These are phyloP conservation scores for Xylariaceae sp. DNA, from an alignment of 2,329 filamentous ascomycete genomes.

Conservation along the genomic window DNA sequence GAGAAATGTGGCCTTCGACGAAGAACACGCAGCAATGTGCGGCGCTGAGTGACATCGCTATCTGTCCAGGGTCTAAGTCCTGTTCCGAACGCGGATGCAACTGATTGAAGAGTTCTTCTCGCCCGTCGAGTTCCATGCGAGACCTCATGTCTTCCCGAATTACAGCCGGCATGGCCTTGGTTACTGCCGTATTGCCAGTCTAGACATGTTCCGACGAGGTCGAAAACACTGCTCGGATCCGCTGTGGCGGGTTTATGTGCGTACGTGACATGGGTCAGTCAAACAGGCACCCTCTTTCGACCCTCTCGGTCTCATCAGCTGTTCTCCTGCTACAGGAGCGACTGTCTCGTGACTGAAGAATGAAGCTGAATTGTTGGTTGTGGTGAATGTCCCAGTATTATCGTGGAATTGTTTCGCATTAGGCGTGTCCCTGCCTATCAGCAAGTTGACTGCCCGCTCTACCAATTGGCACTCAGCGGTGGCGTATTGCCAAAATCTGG, in stretches of 20 bases:
- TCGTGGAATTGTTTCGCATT: too few species aligned
- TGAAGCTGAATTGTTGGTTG: too few species aligned
- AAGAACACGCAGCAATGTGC: constrained; percentile 33
- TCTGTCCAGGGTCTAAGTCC: constrained; percentile 29
- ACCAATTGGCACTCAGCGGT: not conserved
- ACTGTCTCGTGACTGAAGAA: too few species aligned
- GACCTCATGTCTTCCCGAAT: constrained; percentile 34
- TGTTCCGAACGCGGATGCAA: constrained; percentile 38
- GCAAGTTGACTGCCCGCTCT: too few species aligned
- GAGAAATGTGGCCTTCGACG: constrained; percentile 27
- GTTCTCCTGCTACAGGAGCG: too few species aligned
- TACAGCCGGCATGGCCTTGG: constrained; percentile 33
- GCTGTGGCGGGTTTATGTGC: not conserved
- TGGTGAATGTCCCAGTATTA: too few species aligned
- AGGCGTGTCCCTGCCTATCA: too few species aligned
- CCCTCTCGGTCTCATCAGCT: too few species aligned
- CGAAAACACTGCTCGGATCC: constrained; percentile 51
- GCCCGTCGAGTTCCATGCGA: constrained; percentile 49
- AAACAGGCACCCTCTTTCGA: too few species aligned
- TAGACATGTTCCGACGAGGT: constrained; percentile 59
- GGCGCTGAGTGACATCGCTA: constrained; percentile 38
- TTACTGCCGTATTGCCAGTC: constrained; percentile 49
- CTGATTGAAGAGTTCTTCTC: constrained; percentile 46
- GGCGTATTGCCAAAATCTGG: not conserved
- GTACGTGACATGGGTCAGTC: too few species aligned